Evolutionary conservation across 768 basidiomycete species (phyloP).

Genomic region (Lentinula raphanica): DNA sequence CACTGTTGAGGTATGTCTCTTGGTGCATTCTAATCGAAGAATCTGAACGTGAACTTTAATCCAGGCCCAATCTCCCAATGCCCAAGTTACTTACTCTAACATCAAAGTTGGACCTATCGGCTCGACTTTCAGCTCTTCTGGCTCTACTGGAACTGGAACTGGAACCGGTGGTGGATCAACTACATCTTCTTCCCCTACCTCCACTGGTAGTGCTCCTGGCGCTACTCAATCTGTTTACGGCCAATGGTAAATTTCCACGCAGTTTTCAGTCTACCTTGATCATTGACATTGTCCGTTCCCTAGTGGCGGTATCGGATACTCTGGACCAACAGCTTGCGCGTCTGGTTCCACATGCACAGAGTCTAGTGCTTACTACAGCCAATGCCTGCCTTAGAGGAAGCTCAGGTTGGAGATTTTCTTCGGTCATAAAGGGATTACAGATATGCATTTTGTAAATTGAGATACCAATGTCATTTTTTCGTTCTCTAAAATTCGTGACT

Average conservation of each 20-base stretch:
- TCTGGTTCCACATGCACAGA: conserved; percentile 3
- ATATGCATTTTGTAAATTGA: no score
- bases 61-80: conserved; percentile 22
- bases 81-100: conserved; percentile 31
- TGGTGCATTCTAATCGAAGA: not conserved
- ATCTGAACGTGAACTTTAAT: conserved; percentile 5
- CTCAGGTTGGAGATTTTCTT: no score
- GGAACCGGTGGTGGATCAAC: not conserved
- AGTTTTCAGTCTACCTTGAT: not conserved
- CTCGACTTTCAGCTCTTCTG: conserved; percentile 24
- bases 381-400: conserved; percentile 7
- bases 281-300: not conserved
- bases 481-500: no score
- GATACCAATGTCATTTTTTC: no score
- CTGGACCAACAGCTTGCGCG: conserved; percentile 6
- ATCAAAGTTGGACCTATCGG: conserved; percentile 34
- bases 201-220: conserved; percentile 17
- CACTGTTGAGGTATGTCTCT: conserved; percentile 31
- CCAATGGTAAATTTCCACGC: conserved; percentile 26
- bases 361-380: not conserved
- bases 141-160: not conserved
- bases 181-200: not conserved
- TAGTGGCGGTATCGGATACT: conserved; percentile 9
- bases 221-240: conserved; percentile 30
- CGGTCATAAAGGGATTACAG: no score